These are phyloP conservation scores for Lotus japonicus DNA, from an alignment of 306 rosid genomes.

Conservation along the genomic window DNA sequence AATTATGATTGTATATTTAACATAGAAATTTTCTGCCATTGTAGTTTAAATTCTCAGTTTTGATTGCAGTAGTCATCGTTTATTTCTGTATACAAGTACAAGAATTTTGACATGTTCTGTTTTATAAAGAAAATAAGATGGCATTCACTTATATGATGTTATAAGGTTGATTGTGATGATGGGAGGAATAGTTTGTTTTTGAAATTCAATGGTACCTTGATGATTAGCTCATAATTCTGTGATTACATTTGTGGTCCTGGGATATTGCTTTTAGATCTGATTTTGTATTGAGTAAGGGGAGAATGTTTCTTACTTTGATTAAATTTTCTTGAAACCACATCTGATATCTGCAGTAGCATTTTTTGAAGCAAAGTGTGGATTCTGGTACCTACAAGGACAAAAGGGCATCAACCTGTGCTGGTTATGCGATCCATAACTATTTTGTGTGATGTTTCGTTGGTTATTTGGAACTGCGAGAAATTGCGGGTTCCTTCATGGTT, in stretches of 20 bases:
- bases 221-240: not conserved
- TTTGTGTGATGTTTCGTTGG: conserved; percentile 19
- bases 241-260: not conserved
- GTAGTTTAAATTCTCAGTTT: not conserved
- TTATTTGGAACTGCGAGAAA: conserved; percentile 24
- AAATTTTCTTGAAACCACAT: not conserved
- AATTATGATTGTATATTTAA: not conserved
- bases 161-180: not conserved
- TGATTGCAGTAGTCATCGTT: not conserved
- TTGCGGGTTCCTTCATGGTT: conserved; percentile 18
- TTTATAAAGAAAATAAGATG: no score
- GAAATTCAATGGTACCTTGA: no score
- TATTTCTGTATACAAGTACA: no score
- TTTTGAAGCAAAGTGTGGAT: not conserved
- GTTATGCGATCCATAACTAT: not conserved
- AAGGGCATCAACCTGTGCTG: not conserved
- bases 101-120: no score
- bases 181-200: not conserved
- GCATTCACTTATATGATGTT: not conserved
- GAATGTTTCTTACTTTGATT: not conserved
- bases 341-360: not conserved
- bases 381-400: not conserved
- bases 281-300: not conserved
- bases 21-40: not conserved
- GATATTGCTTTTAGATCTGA: not conserved